Percentiles rank a stretch among this genome's conserved stretches.
These are phyloP conservation scores for Flaveria trinervia DNA, from an alignment of 129 eudicot species.

Conservation along the genomic window DNA sequence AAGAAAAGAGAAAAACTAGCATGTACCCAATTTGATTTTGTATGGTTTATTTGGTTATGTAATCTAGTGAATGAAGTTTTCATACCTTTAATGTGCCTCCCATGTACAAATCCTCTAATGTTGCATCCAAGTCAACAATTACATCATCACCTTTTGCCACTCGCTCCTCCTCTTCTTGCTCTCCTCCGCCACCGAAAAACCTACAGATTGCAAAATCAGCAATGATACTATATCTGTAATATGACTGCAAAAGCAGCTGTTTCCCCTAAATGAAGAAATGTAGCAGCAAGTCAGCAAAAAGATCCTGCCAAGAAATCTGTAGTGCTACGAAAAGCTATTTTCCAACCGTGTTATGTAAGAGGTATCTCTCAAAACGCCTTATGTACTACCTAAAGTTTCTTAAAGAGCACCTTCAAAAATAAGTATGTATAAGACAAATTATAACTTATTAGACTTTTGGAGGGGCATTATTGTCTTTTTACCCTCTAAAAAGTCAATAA, in stretches of 20 bases:
- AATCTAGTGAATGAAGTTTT: background rate
- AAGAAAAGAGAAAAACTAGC: background rate
- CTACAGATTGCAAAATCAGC: constrained; percentile 38
- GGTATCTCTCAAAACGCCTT: background rate
- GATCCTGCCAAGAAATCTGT: background rate
- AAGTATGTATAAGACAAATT: background rate
- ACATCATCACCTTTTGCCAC: constrained; percentile 95
- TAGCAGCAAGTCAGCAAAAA: background rate
- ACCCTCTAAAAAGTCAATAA: too few species aligned
- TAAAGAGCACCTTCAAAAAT: background rate
- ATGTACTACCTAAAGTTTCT: constrained; percentile 2
- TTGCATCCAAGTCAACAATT: constrained; percentile 89
- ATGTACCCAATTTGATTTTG: background rate
- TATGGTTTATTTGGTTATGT: background rate
- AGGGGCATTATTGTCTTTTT: too few species aligned
- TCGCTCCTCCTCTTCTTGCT: constrained; percentile 81
- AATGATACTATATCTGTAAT: background rate
- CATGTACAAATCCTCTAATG: constrained; percentile 95
- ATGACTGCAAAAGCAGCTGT: background rate
- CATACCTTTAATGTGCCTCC: constrained; percentile 94
- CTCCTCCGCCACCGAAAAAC: constrained; percentile 95
- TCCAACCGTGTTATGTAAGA: background rate
- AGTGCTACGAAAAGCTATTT: background rate
- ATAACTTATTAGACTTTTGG: too few species aligned
- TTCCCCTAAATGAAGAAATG: background rate